These are phyloP conservation scores for Ogataea naganishii DNA, from an alignment of 805 yeast genomes.

Conservation along the genomic window DNA sequence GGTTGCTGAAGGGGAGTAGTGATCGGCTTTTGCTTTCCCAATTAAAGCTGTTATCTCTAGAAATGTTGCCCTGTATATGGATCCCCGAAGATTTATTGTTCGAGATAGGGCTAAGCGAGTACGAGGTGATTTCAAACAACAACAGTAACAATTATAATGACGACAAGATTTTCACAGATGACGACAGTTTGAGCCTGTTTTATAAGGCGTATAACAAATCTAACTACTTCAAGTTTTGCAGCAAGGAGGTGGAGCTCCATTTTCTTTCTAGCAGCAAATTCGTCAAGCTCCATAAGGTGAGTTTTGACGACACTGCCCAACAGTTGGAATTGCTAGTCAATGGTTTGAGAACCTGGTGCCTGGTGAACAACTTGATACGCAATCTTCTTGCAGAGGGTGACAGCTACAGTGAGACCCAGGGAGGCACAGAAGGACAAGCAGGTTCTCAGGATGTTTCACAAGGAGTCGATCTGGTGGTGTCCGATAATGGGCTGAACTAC, in stretches of 20 bases:
- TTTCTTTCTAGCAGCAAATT: slow-evolving; percentile 20
- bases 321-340: slow-evolving; percentile 11
- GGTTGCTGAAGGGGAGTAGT: slow-evolving; percentile 14
- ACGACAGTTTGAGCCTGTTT: neutral
- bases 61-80: slow-evolving; percentile 24
- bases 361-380: slow-evolving; percentile 15
- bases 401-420: neutral
- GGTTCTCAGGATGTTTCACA: too few species aligned
- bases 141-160: slow-evolving; percentile 9
- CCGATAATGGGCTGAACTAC: too few species aligned
- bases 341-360: slow-evolving; percentile 19
- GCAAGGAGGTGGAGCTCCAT: slow-evolving; percentile 6
- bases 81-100: slow-evolving; percentile 20
- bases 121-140: slow-evolving; percentile 15
- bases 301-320: slow-evolving; percentile 12
- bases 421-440: too few species aligned
- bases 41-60: slow-evolving; percentile 17
- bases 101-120: slow-evolving; percentile 13
- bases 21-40: slow-evolving; percentile 10
- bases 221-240: slow-evolving; percentile 1
- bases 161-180: neutral
- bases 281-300: slow-evolving; percentile 19
- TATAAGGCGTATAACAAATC: neutral
- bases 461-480: too few species aligned
- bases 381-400: slow-evolving; percentile 7